Conservation (phyloP, 176 grass and related monocot genomes). For the Puccinellia tenuiflora region DNA sequence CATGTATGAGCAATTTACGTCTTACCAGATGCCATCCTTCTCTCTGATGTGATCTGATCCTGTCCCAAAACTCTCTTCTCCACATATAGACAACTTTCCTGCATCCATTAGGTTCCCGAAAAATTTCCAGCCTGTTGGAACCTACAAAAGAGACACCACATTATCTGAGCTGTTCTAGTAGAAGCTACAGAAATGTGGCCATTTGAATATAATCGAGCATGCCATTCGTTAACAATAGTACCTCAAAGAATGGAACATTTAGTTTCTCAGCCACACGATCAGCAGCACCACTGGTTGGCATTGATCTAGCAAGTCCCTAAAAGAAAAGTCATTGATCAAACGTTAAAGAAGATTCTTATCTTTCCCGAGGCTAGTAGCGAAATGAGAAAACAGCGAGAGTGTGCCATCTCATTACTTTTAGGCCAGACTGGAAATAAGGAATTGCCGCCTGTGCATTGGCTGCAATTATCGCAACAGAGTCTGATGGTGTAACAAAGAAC, state of each 20-base stretch:
- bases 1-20: slow-evolving; percentile 4
- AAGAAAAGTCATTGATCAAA: slow-evolving; percentile 22
- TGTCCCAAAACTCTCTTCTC: slow-evolving; percentile 94
- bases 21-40: slow-evolving; percentile 95
- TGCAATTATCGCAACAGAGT: slow-evolving; percentile 93
- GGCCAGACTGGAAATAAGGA: slow-evolving; percentile 82
- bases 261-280: slow-evolving; percentile 75
- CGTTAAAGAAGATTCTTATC: background rate
- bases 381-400: background rate
- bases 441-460: slow-evolving; percentile 78
- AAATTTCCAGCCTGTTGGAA: slow-evolving; percentile 98
- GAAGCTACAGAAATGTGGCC: background rate
- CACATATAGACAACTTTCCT: slow-evolving; percentile 79
- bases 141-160: slow-evolving; percentile 37
- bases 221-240: slow-evolving; percentile 10
- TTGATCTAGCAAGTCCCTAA: slow-evolving; percentile 92
- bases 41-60: slow-evolving; percentile 93
- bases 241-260: slow-evolving; percentile 92
- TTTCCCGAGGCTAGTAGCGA: background rate
- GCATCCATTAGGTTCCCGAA: slow-evolving; percentile 93
- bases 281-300: slow-evolving; percentile 91
- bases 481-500: slow-evolving; percentile 94
- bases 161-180: background rate
- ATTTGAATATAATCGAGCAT: background rate
- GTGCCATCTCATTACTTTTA: slow-evolving; percentile 49